Percentiles rank a stretch among this genome's conserved stretches.
These are phyloP conservation scores for Diaporthe batatas DNA, from an alignment of 2,329 filamentous ascomycete species.

Conservation along the genomic window DNA sequence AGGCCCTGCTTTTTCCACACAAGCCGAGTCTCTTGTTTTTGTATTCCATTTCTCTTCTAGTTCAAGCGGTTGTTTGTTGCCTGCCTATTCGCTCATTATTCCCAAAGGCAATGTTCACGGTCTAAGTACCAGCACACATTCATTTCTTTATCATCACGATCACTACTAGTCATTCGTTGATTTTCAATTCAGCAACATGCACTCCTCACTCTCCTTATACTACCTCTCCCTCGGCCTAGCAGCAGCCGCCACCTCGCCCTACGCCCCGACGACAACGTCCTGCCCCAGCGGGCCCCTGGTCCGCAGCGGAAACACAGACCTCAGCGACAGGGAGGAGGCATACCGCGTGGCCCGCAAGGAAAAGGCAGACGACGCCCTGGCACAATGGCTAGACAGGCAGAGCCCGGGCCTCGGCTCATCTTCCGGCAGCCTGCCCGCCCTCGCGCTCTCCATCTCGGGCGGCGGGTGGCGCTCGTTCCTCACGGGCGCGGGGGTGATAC, in stretches of 20 bases:
- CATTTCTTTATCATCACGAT: neutral
- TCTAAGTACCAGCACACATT: neutral
- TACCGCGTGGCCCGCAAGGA: slow-evolving; percentile 19
- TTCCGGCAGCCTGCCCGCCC: slow-evolving; percentile 7
- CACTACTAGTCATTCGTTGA: neutral
- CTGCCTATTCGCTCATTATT: neutral
- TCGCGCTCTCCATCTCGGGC: slow-evolving; percentile 25
- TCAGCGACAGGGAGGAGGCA: slow-evolving; percentile 19
- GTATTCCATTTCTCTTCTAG: neutral
- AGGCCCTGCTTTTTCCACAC: too few relatives aligned
- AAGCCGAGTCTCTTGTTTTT: neutral
- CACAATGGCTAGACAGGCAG: slow-evolving; percentile 20
- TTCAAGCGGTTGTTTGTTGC: neutral
- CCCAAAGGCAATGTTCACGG: neutral
- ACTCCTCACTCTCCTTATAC: slow-evolving; percentile 2
- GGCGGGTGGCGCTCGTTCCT: slow-evolving; percentile 32
- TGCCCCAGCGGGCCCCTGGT: slow-evolving; percentile 16
- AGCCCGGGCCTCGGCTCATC: slow-evolving; percentile 19
- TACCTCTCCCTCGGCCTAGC: neutral
- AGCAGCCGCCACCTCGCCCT: slow-evolving; percentile 27
- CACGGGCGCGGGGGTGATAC: slow-evolving; percentile 29
- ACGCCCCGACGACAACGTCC: slow-evolving; percentile 9
- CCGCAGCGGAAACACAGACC: slow-evolving; percentile 19
- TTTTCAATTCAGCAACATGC: slow-evolving; percentile 4
- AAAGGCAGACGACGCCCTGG: slow-evolving; percentile 12